Conservation (phyloP, 2,329 filamentous ascomycete genomes). For the Fusarium setosum region DNA sequence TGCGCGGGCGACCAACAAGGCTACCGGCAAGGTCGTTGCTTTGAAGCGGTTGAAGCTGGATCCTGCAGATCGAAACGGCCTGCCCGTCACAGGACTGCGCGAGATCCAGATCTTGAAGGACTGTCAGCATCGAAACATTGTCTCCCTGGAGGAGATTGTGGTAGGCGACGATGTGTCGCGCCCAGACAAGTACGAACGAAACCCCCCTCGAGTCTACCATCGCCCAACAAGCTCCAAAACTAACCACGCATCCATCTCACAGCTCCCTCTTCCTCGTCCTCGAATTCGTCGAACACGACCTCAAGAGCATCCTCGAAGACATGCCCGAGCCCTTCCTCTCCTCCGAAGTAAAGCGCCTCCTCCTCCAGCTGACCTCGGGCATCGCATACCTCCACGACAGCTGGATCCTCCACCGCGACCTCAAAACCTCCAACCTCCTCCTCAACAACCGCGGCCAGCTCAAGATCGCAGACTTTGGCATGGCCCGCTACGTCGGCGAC, state of each 20-base stretch:
- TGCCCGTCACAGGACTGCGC: conserved; percentile 91
- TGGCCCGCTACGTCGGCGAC: conserved; percentile 90
- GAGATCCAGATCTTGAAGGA: conserved; percentile 93
- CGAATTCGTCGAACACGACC: conserved; percentile 97
- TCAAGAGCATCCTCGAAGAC: conserved; percentile 91
- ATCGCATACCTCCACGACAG: conserved; percentile 87
- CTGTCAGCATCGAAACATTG: conserved; percentile 84
- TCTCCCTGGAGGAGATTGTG: conserved; percentile 85
- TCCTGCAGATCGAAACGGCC: conserved; percentile 75
- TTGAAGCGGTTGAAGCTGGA: conserved; percentile 96
- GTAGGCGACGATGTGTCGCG: conserved; percentile 71
- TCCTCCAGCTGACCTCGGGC: conserved; percentile 84
- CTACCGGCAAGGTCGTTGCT: conserved; percentile 84
- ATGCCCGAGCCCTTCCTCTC: conserved; percentile 95
- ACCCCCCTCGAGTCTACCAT: conserved; percentile 29
- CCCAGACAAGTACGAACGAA: conserved; percentile 64
- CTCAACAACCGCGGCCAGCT: conserved; percentile 95
- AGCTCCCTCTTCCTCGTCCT: conserved; percentile 90
- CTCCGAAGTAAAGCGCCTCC: conserved; percentile 91
- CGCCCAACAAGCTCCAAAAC: conserved; percentile 6
- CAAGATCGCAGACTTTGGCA: conserved; percentile 97
- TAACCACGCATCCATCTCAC: conserved; percentile 27
- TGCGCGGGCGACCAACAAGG: conserved; percentile 80
- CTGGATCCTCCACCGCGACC: conserved; percentile 93
- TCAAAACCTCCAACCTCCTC: conserved; percentile 93